phyloP scores from a whole-genome alignment of 129 eudicot genomes.

The Tagetes patula region DNA sequence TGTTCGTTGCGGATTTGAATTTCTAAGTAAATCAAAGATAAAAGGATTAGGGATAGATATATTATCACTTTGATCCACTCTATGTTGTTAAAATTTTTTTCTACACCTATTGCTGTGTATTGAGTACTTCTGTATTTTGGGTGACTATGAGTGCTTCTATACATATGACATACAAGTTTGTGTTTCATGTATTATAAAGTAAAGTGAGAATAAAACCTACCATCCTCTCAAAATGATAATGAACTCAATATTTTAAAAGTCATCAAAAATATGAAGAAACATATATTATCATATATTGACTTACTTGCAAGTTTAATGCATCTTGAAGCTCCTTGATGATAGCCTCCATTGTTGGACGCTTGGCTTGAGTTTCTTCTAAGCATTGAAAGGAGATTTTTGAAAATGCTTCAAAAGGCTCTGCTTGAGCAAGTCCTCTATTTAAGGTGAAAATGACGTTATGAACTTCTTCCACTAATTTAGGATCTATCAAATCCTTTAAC shows the following conservation, averaged over 20 bases:
- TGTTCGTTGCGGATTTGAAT: not conserved
- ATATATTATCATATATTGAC: not conserved
- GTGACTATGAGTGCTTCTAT: not conserved
- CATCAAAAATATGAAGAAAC: not conserved
- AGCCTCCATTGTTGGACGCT: not conserved
- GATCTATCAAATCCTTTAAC: conserved; percentile 7
- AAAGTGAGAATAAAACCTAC: not conserved
- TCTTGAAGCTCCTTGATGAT: not conserved
- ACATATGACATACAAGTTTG: not conserved
- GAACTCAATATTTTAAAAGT: not conserved
- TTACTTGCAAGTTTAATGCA: not conserved
- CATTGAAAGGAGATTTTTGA: not conserved
- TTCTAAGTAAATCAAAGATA: not conserved
- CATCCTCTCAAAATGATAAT: not conserved
- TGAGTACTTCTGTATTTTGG: no score
- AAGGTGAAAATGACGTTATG: not conserved
- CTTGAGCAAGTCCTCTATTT: not conserved
- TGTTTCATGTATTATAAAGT: not conserved
- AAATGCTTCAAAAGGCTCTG: not conserved
- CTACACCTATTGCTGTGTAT: no score
- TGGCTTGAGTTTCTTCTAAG: conserved; percentile 6
- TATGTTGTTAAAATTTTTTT: no score
- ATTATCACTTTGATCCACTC: no score
- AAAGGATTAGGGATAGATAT: not conserved
- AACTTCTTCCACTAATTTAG: not conserved